Conservation (phyloP, 2,329 filamentous ascomycete species). For the Sclerotinia sclerotiorum region DNA sequence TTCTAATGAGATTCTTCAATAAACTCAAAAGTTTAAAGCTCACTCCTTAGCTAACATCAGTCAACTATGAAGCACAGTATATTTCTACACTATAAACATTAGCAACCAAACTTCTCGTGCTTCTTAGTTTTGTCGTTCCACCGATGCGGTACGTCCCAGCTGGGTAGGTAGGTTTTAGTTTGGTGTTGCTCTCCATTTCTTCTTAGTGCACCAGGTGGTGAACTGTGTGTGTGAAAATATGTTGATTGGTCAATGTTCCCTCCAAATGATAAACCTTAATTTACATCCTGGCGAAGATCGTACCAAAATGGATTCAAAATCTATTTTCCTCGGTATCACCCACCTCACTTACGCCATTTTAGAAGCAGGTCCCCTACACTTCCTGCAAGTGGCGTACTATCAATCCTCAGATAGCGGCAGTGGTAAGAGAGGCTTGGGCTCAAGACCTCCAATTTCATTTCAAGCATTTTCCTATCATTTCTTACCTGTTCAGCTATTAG, state of each 20-base stretch:
- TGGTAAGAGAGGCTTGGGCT: not conserved
- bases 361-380: not conserved
- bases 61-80: not conserved
- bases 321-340: not conserved
- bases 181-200: not conserved
- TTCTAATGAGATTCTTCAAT: not conserved
- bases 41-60: not conserved
- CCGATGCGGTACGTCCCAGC: not conserved
- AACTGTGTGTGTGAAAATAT: not conserved
- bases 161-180: not conserved
- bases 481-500: not conserved
- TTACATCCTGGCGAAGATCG: constrained; percentile 10
- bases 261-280: not conserved
- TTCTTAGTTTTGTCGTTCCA: not conserved
- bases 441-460: not conserved
- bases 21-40: not conserved
- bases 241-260: not conserved
- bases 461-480: not conserved
- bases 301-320: not conserved
- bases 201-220: too few relatives aligned
- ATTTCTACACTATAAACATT: not conserved
- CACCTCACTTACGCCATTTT: constrained; percentile 4
- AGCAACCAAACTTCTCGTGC: not conserved
- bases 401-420: constrained; percentile 2
- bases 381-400: not conserved